These are phyloP conservation scores for Waitea zeae DNA, from an alignment of 1,284 basidiomycete species.

Conservation along the genomic window DNA sequence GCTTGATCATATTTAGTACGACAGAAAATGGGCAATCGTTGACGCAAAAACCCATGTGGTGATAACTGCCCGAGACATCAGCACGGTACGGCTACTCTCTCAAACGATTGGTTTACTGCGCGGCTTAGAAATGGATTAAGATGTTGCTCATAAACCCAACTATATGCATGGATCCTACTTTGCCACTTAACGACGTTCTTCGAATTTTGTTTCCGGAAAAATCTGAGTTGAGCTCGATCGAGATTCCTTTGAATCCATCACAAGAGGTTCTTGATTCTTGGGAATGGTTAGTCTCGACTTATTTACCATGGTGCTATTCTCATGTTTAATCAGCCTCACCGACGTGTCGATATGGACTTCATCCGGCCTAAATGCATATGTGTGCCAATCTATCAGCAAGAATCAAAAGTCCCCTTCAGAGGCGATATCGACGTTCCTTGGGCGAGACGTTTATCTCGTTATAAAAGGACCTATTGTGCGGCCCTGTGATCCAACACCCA, in stretches of 20 bases:
- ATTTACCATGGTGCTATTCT: not conserved
- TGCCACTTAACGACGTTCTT: too few relatives aligned
- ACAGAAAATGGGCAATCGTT: too few relatives aligned
- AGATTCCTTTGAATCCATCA: slow-evolving; percentile 37
- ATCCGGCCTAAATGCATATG: slow-evolving; percentile 39
- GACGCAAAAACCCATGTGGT: too few relatives aligned
- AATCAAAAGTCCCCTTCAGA: slow-evolving; percentile 12
- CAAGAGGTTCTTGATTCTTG: slow-evolving; percentile 28
- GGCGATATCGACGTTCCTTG: slow-evolving; percentile 38
- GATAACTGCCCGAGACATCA: too few relatives aligned
- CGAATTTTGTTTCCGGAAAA: slow-evolving; percentile 44
- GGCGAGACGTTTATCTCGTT: slow-evolving; percentile 38
- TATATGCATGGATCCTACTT: too few relatives aligned
- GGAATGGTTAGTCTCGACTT: slow-evolving; percentile 26
- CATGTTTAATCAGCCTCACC: slow-evolving; percentile 22
- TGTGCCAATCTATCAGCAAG: slow-evolving; percentile 27
- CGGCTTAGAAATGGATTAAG: too few relatives aligned
- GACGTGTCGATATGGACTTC: slow-evolving; percentile 32
- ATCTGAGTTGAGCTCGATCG: slow-evolving; percentile 34
- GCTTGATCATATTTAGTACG: too few relatives aligned
- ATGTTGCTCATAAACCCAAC: too few relatives aligned
- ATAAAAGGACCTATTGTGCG: slow-evolving; percentile 47
- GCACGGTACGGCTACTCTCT: too few relatives aligned
- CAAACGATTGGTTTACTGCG: too few relatives aligned
- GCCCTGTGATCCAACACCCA: slow-evolving; percentile 25